A percentile compares a stretch with the other conserved stretches of the same genome.
phyloP scores from a whole-genome alignment of 2,329 filamentous ascomycete genomes.

The Periconia macrospinosa region DNA sequence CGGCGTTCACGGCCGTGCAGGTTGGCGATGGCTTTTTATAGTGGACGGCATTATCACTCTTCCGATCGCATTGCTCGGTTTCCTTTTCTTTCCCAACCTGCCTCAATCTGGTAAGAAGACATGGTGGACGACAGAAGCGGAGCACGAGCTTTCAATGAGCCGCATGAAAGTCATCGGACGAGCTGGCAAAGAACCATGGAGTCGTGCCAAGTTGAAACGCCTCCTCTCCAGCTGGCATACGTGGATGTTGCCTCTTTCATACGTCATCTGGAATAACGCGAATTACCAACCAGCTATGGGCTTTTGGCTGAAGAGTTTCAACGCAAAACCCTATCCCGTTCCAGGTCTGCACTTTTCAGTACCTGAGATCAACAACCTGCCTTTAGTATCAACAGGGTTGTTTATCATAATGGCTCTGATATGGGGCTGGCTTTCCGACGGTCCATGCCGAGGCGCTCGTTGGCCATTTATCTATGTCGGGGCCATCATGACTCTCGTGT shows the following conservation, averaged over 20 bases:
- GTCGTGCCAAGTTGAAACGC: neutral
- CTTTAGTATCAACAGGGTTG: neutral
- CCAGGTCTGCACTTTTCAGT: constrained; percentile 1
- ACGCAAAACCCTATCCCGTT: constrained; percentile 1
- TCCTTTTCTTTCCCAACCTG: constrained; percentile 2
- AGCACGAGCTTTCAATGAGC: neutral
- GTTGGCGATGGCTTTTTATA: constrained; percentile 54
- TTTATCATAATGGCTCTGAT: constrained; percentile 1
- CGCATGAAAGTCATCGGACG: constrained; percentile 4
- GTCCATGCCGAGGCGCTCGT: constrained; percentile 1
- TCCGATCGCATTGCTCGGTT: constrained; percentile 55
- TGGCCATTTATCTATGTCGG: constrained; percentile 5
- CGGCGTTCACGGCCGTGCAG: constrained; percentile 53
- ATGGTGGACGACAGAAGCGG: constrained; percentile 3
- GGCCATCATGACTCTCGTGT: constrained; percentile 1
- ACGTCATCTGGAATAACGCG: constrained; percentile 5
- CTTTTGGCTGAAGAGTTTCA: constrained; percentile 3
- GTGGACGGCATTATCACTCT: constrained; percentile 61
- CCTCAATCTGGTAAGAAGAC: neutral
- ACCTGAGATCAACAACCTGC: constrained; percentile 3
- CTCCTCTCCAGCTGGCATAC: constrained; percentile 2
- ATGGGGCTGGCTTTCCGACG: constrained; percentile 3
- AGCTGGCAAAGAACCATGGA: constrained; percentile 2
- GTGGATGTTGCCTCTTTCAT: neutral
- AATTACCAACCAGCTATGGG: neutral